Evolutionary conservation across 2,329 filamentous ascomycete species (phyloP).

Genomic region (Ophiostoma australiae): DNA sequence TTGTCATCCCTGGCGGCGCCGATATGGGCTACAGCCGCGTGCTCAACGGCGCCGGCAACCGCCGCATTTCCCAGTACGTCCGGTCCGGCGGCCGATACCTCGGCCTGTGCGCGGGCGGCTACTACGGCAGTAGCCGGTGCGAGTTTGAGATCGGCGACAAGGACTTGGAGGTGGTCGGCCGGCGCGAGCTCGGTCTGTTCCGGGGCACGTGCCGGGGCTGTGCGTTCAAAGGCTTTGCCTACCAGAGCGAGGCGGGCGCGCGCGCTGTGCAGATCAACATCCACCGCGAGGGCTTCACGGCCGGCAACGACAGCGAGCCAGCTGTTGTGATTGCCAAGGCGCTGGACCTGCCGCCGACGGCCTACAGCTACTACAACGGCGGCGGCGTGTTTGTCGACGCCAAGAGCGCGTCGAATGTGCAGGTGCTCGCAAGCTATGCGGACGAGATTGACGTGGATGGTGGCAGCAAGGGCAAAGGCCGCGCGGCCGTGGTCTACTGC

Average conservation of each 20-base stretch:
- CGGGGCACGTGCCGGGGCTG: conserved; percentile 79
- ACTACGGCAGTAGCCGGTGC: conserved; percentile 75
- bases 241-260: conserved; percentile 81
- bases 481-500: conserved; percentile 78
- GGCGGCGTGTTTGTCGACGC: conserved; percentile 89
- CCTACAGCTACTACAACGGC: conserved; percentile 86
- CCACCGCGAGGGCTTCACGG: conserved; percentile 52
- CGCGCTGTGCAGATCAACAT: conserved; percentile 65
- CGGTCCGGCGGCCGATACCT: conserved; percentile 79
- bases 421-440: conserved; percentile 76
- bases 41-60: conserved; percentile 83
- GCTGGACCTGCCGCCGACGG: conserved; percentile 51
- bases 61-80: conserved; percentile 77
- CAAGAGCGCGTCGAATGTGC: conserved; percentile 57
- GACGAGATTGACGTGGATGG: conserved; percentile 71
- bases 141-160: conserved; percentile 88
- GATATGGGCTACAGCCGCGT: conserved; percentile 85
- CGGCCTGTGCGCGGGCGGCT: conserved; percentile 90
- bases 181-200: conserved; percentile 81
- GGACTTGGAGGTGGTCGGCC: conserved; percentile 76
- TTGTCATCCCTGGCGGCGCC: conserved; percentile 91
- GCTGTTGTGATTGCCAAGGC: conserved; percentile 29
- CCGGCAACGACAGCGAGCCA: conserved; percentile 19
- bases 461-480: conserved; percentile 47
- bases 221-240: conserved; percentile 85